phyloP scores from a whole-genome alignment of 2,329 filamentous ascomycete genomes.

The Penicillium sp. region DNA sequence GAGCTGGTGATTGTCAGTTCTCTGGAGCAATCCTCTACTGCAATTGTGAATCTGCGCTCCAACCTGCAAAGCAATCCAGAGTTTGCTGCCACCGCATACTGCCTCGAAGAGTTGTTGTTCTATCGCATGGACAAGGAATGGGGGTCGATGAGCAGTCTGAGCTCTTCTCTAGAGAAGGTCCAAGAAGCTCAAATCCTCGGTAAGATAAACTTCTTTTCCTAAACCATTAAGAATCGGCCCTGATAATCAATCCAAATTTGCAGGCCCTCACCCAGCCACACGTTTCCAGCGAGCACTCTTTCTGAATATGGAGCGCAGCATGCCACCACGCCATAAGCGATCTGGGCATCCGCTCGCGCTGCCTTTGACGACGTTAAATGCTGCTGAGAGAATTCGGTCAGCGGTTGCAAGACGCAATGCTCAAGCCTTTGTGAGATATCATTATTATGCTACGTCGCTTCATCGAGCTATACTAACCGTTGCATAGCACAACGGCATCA shows the following conservation, averaged over 20 bases:
- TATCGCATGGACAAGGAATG: constrained; percentile 5
- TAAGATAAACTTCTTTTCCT: background rate
- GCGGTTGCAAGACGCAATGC: background rate
- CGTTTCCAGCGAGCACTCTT: constrained; percentile 3
- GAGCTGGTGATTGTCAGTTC: constrained; percentile 5
- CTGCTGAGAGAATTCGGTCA: background rate
- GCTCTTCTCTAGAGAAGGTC: constrained; percentile 5
- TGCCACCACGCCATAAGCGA: background rate
- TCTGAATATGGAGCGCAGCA: background rate
- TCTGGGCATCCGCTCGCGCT: background rate
- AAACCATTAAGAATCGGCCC: background rate
- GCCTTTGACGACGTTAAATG: background rate
- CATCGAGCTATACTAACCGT: background rate
- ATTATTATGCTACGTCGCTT: too few relatives aligned
- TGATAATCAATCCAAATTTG: background rate
- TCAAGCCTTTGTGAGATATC: constrained; percentile 1
- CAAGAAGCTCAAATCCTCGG: constrained; percentile 10
- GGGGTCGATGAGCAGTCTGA: background rate
- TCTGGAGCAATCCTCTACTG: constrained; percentile 3
- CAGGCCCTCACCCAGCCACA: background rate
- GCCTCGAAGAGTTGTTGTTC: constrained; percentile 4
- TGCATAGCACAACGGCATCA: background rate
- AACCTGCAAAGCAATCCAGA: background rate
- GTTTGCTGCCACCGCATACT: background rate
- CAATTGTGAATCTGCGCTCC: background rate